Base-by-base conservation (phyloP, 169 alveolate genomes). In the Hepatocystis sp. region DNA sequence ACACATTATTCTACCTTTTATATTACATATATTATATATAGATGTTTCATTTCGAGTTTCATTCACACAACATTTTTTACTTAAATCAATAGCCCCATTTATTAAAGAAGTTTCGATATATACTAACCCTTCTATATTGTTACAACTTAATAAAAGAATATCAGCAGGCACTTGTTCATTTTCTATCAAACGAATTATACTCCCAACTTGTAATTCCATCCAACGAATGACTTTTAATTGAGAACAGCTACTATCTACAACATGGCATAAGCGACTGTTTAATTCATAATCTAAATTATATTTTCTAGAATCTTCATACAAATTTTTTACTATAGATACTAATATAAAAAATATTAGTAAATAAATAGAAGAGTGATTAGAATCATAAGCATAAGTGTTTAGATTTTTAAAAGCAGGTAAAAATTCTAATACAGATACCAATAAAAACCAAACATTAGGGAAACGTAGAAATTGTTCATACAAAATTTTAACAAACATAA, bases 121-220 rank as follows among this genome's bases (percentile, higher is more conserved):
- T 11, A 92, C 92, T 25, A 84, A 76, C 23, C 96, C 96, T 30
- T 92, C 94, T 21, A 78, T 76, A 65, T 91, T 88, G 68, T 93
- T 92, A 44, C 91, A 86, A 46, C 91, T 71, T 64, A 92, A 49
- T 7, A 91, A 46, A 32, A 92, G 65, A 58, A 86, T 86, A 64
- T 92, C 96, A 11, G 96, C 94, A 8, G 96, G 96, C 1, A 91
- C 93, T 76, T 85, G 86, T 19, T 92, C 96, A 63, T 91, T 93
- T 56, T 88, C 90, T 47, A 88, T 84, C 17, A 92, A 88, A 28
- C 91, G 89, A 28, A 92, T 61, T 19, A 92, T 91, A 90, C 84
- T 92, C n/a, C 96, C 96, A 19, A 92, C 94, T 1, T 84, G 85
- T 51, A 92, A 44, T 7, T 92, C 93, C 68, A 90, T 78, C 64